Evolutionary conservation across 2,329 filamentous ascomycete genomes (phyloP).

Genomic region (Fusarium torreyae): DNA sequence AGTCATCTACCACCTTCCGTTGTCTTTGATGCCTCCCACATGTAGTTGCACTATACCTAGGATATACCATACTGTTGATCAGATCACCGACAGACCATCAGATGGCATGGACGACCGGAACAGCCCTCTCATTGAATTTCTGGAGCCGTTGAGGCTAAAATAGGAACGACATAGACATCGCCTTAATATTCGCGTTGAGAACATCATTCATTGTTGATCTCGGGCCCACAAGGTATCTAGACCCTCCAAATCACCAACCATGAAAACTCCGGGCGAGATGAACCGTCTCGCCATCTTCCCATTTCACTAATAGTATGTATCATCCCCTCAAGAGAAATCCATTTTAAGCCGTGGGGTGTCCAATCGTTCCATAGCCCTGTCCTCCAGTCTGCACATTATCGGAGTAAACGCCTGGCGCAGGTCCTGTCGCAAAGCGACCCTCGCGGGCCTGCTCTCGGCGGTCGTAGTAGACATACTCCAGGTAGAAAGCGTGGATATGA

Average conservation of each 20-base stretch:
- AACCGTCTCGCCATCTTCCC: not conserved
- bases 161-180: not conserved
- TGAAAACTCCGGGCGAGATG: conserved; percentile 2
- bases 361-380: conserved; percentile 72
- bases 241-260: not conserved
- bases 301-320: not conserved
- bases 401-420: conserved; percentile 80
- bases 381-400: conserved; percentile 81
- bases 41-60: too few relatives aligned
- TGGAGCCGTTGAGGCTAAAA: not conserved
- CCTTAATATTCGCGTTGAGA: not conserved
- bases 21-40: too few relatives aligned
- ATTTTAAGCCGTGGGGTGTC: conserved; percentile 49
- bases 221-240: not conserved
- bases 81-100: too few relatives aligned
- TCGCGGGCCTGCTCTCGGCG: conserved; percentile 74
- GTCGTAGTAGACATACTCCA: conserved; percentile 87
- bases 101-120: too few relatives aligned
- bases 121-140: too few relatives aligned
- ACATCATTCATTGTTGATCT: conserved; percentile 1
- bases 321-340: not conserved
- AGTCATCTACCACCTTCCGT: too few relatives aligned
- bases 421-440: conserved; percentile 67
- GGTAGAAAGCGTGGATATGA: conserved; percentile 84
- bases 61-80: too few relatives aligned